Base-by-base conservation (phyloP, 768 basidiomycete genomes). In the Cyclocybe cylindracea region DNA sequence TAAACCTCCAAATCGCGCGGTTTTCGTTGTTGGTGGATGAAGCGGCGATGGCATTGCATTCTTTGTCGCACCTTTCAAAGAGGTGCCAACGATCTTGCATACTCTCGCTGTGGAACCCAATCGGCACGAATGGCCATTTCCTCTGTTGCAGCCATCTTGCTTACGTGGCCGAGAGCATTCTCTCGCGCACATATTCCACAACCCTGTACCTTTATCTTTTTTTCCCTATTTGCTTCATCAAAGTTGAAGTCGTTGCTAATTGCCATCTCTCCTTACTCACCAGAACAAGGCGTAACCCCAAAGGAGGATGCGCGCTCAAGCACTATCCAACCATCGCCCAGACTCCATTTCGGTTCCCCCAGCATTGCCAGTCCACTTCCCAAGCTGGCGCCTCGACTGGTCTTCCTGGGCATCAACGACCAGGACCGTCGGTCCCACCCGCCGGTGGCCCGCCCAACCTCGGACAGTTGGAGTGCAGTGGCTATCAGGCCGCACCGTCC, bases 371-470 rank as follows among this genome's bases (percentile, higher is more conserved):
- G 66, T 70, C 9, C 71, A 65, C 10, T 70, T 69, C 46, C 71
- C 62, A n/a, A 45, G 55, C 67, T 18, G 62, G 61, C 14, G 61
- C 63, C 10, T 56, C 56, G 5, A 46, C 57, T 18, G 78, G 75
- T 1, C 61, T 82, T 29, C 76, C 83, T 13, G n/a, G 78, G 78
- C 14, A 78, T 85, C 43, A 79, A 78, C 34, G 85, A 88, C 53
- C 85, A 2, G 86, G 86, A 7, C 84, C 86, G n/a, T 87, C 86
- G n/a, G 3, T 84, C 84, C 0, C 86, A 87, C 59, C 85, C 84
- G 4, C 79, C n/a, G n/a, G 82, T 5, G 86, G 85, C 0, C 85
- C 85, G 3, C 86, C 85, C 4, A 81, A 79, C 50, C 71, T 85
- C 1, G 82, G 81, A 10, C 84, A 85, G 48, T 69, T 85, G n/a